phyloP scores from a whole-genome alignment of 768 basidiomycete genomes.

The Auriscalpium vulgare region DNA sequence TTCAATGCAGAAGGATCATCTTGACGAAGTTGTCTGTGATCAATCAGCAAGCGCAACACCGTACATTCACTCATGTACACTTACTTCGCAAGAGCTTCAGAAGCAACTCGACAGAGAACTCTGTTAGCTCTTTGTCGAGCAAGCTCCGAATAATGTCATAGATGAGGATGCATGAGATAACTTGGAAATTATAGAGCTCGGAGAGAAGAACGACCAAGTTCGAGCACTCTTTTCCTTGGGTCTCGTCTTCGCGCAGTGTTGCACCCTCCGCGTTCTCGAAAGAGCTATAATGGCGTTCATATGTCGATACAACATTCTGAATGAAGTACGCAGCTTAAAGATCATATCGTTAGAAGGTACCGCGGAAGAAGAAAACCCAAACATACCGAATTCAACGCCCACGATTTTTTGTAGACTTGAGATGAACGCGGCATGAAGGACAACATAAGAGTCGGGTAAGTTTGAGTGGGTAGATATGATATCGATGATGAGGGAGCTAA shows the following conservation, averaged over 20 bases:
- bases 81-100: slow-evolving; percentile 81
- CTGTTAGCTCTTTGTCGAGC: slow-evolving; percentile 54
- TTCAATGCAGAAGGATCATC: slow-evolving; percentile 91
- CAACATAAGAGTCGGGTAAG: slow-evolving; percentile 82
- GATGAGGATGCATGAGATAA: slow-evolving; percentile 77
- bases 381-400: slow-evolving; percentile 83
- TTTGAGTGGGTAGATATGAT: slow-evolving; percentile 76
- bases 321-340: slow-evolving; percentile 77
- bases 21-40: slow-evolving; percentile 73
- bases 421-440: slow-evolving; percentile 80
- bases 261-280: slow-evolving; percentile 16
- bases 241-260: slow-evolving; percentile 22
- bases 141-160: slow-evolving; percentile 84
- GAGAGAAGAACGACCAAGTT: slow-evolving; percentile 85
- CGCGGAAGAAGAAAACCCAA: background rate
- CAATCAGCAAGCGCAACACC: background rate
- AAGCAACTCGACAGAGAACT: slow-evolving; percentile 80
- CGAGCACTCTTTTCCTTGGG: slow-evolving; percentile 75
- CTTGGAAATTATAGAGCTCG: slow-evolving; percentile 94
- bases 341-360: background rate
- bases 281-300: slow-evolving; percentile 47
- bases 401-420: slow-evolving; percentile 72
- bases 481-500: slow-evolving; percentile 70
- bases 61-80: slow-evolving; percentile 18
- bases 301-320: slow-evolving; percentile 59